phyloP scores from a whole-genome alignment of 345 rosid genomes.

The Corchorus olitorius region DNA sequence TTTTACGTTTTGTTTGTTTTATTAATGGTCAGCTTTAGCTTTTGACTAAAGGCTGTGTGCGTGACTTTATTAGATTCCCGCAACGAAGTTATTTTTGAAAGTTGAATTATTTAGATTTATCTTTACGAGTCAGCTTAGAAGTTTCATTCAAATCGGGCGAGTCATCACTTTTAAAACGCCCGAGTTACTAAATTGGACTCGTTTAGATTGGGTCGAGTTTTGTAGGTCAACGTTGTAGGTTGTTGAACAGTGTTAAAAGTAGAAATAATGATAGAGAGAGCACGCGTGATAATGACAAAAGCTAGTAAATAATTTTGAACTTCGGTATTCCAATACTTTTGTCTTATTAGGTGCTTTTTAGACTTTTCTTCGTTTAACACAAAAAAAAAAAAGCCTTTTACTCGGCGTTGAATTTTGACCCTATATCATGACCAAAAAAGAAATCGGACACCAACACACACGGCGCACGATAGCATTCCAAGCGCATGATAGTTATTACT shows the following conservation, averaged over 20 bases:
- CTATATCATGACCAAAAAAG: not conserved
- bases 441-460: not conserved
- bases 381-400: not conserved
- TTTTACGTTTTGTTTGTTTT: conserved; percentile 11
- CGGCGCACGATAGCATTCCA: not conserved
- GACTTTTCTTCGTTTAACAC: not conserved
- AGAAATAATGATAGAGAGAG: conserved; percentile 11
- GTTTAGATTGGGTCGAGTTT: not conserved
- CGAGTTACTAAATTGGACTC: not conserved
- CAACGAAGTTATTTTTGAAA: not conserved
- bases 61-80: not conserved
- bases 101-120: not conserved
- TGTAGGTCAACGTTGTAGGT: conserved; percentile 33
- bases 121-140: not conserved
- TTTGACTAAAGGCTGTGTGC: not conserved
- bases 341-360: not conserved
- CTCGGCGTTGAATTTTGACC: not conserved
- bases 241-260: conserved; percentile 8
- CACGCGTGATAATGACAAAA: conserved; percentile 39
- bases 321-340: not conserved
- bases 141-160: conserved; percentile 1
- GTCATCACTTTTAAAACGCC: not conserved
- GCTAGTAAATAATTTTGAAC: not conserved
- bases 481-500: conserved; percentile 19
- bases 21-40: conserved; percentile 6